Evolutionary conservation across 768 basidiomycete species (phyloP).

Genomic region (Pilatotrama ljubarskyi): DNA sequence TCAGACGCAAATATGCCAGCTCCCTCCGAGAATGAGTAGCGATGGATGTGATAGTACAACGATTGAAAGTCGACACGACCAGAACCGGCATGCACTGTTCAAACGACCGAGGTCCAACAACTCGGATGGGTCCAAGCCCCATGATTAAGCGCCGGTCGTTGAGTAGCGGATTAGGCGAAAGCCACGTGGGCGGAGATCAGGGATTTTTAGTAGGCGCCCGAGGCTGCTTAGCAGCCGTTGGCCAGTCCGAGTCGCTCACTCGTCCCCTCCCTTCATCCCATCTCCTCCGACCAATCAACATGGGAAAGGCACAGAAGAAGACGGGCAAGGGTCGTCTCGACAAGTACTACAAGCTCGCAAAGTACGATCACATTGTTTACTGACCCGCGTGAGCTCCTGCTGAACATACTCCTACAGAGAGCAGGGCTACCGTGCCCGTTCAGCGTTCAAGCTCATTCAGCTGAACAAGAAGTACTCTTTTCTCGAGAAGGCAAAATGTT

Average conservation of each 20-base stretch:
- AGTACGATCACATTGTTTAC: constrained; percentile 44
- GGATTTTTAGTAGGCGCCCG: constrained; percentile 19
- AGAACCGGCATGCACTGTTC: too few relatives aligned
- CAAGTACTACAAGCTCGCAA: constrained; percentile 96
- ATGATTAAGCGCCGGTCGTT: constrained; percentile 13
- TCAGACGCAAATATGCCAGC: too few relatives aligned
- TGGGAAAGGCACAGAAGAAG: constrained; percentile 76
- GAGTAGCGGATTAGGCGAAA: constrained; percentile 2
- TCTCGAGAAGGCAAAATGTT: constrained; percentile 85
- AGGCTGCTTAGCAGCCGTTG: background rate
- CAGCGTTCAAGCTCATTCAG: constrained; percentile 98
- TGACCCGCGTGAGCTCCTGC: constrained; percentile 3
- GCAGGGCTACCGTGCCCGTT: constrained; percentile 99
- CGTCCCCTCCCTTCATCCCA: background rate
- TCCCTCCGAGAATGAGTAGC: too few relatives aligned
- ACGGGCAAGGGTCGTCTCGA: constrained; percentile 95
- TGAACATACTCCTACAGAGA: constrained; percentile 55
- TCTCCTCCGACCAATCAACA: constrained; percentile 6
- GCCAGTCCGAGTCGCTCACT: background rate
- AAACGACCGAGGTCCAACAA: too few relatives aligned
- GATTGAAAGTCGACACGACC: too few relatives aligned
- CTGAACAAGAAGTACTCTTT: constrained; percentile 97
- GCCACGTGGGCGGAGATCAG: constrained; percentile 13
- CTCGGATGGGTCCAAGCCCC: too few relatives aligned
- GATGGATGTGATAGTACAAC: too few relatives aligned